Conservation (phyloP, 495 filamentous ascomycete genomes). For the Xanthoparmelia taractica region DNA sequence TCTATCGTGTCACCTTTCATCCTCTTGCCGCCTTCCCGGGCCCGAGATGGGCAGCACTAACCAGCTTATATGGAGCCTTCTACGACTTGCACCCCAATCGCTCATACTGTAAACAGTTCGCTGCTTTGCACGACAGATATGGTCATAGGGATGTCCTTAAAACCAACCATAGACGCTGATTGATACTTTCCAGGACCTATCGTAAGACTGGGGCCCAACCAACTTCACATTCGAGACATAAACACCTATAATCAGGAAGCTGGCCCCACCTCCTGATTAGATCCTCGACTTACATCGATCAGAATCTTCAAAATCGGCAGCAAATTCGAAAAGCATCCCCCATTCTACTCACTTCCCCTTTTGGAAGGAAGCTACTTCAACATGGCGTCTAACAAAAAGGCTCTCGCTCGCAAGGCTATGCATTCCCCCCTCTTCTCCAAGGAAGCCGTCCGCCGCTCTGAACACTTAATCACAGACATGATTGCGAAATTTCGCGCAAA, state of each 20-base stretch:
- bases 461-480: neutral
- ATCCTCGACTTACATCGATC: neutral
- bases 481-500: neutral
- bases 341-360: neutral
- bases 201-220: neutral
- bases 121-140: neutral
- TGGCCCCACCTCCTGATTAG: neutral
- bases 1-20: slow-evolving; percentile 17
- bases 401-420: neutral
- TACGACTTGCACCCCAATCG: neutral
- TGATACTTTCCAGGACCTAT: neutral
- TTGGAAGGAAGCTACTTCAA: neutral
- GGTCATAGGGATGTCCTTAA: neutral
- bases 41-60: slow-evolving; percentile 12
- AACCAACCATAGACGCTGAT: neutral
- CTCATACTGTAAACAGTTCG: neutral
- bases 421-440: neutral
- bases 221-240: neutral
- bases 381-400: neutral
- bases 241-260: neutral
- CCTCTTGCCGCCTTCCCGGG: slow-evolving; percentile 22
- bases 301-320: neutral
- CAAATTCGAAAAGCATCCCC: neutral
- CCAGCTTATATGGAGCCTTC: slow-evolving; percentile 19
- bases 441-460: neutral